Percentiles rank a stretch among this genome's conserved stretches.
Evolutionary conservation across 192 early-diverging fungal genomes (phyloP).

Genomic region (Dispira parvispora): DNA sequence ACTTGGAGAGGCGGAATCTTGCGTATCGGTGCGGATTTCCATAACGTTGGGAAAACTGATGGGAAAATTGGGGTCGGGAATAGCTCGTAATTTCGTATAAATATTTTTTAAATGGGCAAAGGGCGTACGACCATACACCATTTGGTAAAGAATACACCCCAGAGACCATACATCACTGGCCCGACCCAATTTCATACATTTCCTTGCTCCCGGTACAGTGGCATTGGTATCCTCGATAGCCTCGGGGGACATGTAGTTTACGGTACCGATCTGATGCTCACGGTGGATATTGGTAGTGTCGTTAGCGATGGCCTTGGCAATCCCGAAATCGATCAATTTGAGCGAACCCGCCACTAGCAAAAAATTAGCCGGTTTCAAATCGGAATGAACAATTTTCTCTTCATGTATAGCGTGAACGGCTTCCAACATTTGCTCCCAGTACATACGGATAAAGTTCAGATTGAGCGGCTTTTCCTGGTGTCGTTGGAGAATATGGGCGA

Average conservation of each 20-base stretch:
- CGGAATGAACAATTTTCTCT: slow-evolving; percentile 76
- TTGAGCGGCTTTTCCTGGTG: slow-evolving; percentile 35
- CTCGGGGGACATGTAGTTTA: slow-evolving; percentile 96
- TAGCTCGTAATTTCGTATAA: slow-evolving; percentile 49
- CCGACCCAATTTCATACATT: slow-evolving; percentile 19
- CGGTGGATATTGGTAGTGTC: slow-evolving; percentile 88
- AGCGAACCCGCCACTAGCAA: slow-evolving; percentile 65
- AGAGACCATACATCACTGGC: slow-evolving; percentile 85
- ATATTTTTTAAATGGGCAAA: slow-evolving; percentile 52
- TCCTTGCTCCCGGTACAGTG: background rate
- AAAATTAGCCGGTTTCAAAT: slow-evolving; percentile 95
- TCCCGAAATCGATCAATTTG: slow-evolving; percentile 96
- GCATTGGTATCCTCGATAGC: slow-evolving; percentile 37
- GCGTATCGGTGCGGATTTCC: slow-evolving; percentile 14
- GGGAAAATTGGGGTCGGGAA: slow-evolving; percentile 43
- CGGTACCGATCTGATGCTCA: slow-evolving; percentile 73
- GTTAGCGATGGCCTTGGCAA: slow-evolving; percentile 84
- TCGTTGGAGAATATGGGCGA: slow-evolving; percentile 41
- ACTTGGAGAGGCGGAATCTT: slow-evolving; percentile 17
- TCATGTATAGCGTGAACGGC: slow-evolving; percentile 80
- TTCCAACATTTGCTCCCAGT: slow-evolving; percentile 87
- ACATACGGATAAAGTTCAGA: slow-evolving; percentile 58
- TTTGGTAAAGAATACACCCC: slow-evolving; percentile 84
- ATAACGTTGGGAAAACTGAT: slow-evolving; percentile 44
- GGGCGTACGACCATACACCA: slow-evolving; percentile 73